Base-by-base conservation (phyloP, 1,284 basidiomycete species). In the Trichosporon sp. region DNA sequence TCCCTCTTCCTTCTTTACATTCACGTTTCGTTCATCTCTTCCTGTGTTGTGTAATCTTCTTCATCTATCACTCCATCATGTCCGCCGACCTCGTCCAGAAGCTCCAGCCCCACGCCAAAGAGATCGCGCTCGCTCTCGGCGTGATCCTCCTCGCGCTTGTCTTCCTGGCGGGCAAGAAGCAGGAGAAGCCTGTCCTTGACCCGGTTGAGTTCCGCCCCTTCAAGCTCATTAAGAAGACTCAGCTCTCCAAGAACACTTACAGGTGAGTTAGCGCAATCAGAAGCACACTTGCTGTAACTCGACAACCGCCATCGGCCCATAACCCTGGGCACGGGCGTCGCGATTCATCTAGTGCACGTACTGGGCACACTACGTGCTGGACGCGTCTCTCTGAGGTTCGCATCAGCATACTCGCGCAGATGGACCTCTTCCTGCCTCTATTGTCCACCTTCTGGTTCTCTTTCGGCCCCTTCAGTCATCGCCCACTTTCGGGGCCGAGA, bases 161-260 rank as follows among this genome's bases (percentile, higher is more conserved):
- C 29, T 47, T 75, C 53, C 66, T 73, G 42, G 53, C 53, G 13
- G 62, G 56, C 51, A 64, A 68, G 66, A 32, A 66, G 58, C 29
- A 68, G 2, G 68, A 47, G 23, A 66, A 72, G 56, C 65, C 67
- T 21, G 79, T 82, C 7, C 76, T 82, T 32, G 77, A 81, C 68
- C 76, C 79, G 4, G 73, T 78, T 62, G 81, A 83, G 69, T 99
- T 92, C 90, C 88, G 92, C 78, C 86, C 90, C 71, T 98, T 92
- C 85, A 87, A 90, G 63, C 88, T 99, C 68, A 85, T 86, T 71
- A 87, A 92, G 77, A 97, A 95, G 85, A 90, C 89, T 64, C 85
- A 88, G 75, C 86, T 98, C 70, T 97, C 95, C n/a, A 91, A 91
- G 73, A 99, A 99, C 85, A 97, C 95, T 65, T 94, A 95, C 70